Conservation (phyloP, 139 green algal species). For the Chlamydomonas applanata region DNA sequence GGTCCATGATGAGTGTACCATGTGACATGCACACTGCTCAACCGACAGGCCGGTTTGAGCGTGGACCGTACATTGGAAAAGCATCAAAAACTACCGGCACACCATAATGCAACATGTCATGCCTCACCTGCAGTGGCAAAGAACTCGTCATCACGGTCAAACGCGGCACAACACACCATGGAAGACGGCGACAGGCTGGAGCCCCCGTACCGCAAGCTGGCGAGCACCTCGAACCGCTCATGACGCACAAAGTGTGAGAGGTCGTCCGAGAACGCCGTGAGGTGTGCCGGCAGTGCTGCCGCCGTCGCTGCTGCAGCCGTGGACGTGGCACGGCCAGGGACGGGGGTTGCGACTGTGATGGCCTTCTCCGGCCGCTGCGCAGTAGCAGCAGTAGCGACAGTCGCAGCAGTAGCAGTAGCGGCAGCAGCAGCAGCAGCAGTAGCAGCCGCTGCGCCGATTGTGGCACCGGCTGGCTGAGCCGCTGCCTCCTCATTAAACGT, state of each 20-base stretch:
- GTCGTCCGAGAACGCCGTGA: slow-evolving; percentile 7
- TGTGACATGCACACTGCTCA: too few species aligned
- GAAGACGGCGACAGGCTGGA: slow-evolving; percentile 4
- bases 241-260: background rate
- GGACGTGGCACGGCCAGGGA: background rate
- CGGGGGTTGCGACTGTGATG: background rate
- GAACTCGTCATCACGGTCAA: slow-evolving; percentile 85
- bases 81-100: too few species aligned
- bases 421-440: too few species aligned
- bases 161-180: slow-evolving; percentile 82
- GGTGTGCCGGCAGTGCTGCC: slow-evolving; percentile 1
- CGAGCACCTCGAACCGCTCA: background rate
- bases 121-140: slow-evolving; percentile 87
- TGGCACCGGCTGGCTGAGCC: too few species aligned
- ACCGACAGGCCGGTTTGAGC: too few species aligned
- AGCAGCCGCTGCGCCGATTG: too few species aligned
- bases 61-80: too few species aligned
- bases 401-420: too few species aligned
- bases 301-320: slow-evolving; percentile 5
- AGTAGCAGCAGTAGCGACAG: too few species aligned
- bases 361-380: background rate
- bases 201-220: background rate
- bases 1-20: too few species aligned
- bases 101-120: too few species aligned
- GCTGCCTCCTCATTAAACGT: too few species aligned